These are phyloP conservation scores for Dovyalis caffra DNA, from an alignment of 345 rosid species.

Conservation along the genomic window DNA sequence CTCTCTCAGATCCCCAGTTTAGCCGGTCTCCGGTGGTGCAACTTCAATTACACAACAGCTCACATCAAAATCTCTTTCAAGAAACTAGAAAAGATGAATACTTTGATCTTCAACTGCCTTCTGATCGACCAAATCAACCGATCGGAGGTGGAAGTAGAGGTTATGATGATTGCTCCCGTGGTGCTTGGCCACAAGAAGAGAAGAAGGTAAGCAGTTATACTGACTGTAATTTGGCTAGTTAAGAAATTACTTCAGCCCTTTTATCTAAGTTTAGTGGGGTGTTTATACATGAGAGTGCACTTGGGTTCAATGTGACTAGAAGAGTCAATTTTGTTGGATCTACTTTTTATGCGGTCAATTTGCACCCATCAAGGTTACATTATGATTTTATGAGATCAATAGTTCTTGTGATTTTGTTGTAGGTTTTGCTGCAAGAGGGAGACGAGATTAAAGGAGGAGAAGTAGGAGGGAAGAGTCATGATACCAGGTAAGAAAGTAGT, in stretches of 20 bases:
- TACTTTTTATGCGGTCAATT: conserved; percentile 13
- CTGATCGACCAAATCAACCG: conserved; percentile 42
- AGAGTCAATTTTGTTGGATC: conserved; percentile 9
- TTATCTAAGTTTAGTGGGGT: conserved; percentile 1
- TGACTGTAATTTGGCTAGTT: conserved; percentile 34
- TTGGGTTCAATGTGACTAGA: conserved; percentile 24
- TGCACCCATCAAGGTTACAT: conserved; percentile 31
- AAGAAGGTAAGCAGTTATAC: conserved; percentile 24
- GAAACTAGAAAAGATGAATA: background rate
- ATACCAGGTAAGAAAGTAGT: conserved; percentile 53
- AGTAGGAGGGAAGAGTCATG: conserved; percentile 33
- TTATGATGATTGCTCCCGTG: conserved; percentile 14
- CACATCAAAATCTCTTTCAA: conserved; percentile 11
- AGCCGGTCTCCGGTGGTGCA: conserved; percentile 54
- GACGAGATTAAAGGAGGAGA: conserved; percentile 10
- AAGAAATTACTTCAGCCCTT: background rate
- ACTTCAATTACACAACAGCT: conserved; percentile 28
- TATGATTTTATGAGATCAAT: background rate
- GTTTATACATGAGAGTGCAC: conserved; percentile 37
- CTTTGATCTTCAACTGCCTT: conserved; percentile 20
- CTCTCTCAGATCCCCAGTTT: conserved; percentile 76
- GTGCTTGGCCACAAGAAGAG: conserved; percentile 3
- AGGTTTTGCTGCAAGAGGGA: conserved; percentile 26
- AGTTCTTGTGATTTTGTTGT: conserved; percentile 13
- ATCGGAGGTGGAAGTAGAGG: conserved; percentile 28